A percentile compares a stretch with the other conserved stretches of the same genome.
Conservation (phyloP, 1,284 basidiomycete species). For the Marasmius tenuissimus region DNA sequence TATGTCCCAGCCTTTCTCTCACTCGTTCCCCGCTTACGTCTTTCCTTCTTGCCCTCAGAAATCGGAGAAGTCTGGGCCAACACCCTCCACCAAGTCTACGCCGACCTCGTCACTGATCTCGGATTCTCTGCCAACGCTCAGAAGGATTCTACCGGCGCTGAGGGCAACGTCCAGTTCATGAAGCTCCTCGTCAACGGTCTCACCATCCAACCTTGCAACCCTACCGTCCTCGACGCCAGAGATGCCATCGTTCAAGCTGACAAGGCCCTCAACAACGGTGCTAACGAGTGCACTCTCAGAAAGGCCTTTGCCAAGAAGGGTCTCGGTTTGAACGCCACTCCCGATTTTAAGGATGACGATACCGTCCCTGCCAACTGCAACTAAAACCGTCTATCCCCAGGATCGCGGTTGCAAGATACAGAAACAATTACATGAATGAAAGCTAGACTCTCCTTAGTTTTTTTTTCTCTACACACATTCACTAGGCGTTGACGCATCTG, state of each 20-base stretch:
- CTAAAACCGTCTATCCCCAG: not conserved
- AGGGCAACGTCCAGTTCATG: slow-evolving; percentile 47
- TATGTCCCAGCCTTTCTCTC: not conserved
- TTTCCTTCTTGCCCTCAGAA: slow-evolving; percentile 16
- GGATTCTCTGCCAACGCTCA: slow-evolving; percentile 39
- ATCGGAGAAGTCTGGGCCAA: slow-evolving; percentile 42
- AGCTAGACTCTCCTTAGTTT: not conserved
- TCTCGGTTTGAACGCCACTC: slow-evolving; percentile 44
- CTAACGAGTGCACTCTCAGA: slow-evolving; percentile 48
- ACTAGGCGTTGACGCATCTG: not conserved
- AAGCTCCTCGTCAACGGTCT: slow-evolving; percentile 51
- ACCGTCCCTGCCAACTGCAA: slow-evolving; percentile 1
- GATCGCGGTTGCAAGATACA: not conserved
- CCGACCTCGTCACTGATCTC: slow-evolving; percentile 39
- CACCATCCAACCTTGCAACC: slow-evolving; percentile 51
- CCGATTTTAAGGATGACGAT: not conserved
- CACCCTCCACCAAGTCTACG: slow-evolving; percentile 51
- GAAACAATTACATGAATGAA: not conserved
- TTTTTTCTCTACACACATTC: not conserved
- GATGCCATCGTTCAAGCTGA: slow-evolving; percentile 57
- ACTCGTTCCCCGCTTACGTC: not conserved
- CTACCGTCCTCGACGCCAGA: slow-evolving; percentile 39
- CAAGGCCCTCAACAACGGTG: slow-evolving; percentile 45
- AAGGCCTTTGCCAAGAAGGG: slow-evolving; percentile 50
- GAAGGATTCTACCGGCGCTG: slow-evolving; percentile 40